Conservation (phyloP, 257 asterid genomes). For the Solanum chiquidenum region DNA sequence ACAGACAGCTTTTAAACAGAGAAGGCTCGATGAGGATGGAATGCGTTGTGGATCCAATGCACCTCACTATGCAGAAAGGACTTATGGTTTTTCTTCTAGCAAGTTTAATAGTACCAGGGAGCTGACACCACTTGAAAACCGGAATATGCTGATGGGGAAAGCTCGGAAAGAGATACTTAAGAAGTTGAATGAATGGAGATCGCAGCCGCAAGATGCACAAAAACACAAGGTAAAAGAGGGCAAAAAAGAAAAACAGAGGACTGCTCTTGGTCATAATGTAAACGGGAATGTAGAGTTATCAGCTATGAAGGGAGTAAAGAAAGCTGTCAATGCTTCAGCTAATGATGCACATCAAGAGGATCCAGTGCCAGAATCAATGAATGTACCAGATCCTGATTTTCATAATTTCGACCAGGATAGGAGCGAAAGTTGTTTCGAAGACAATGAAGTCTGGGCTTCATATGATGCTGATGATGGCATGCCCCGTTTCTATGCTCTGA, state of each 20-base stretch:
- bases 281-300: slow-evolving; percentile 26
- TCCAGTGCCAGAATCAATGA: slow-evolving; percentile 28
- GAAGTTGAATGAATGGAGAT: slow-evolving; percentile 31
- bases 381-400: slow-evolving; percentile 55
- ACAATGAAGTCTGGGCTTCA: slow-evolving; percentile 25
- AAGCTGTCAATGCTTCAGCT: slow-evolving; percentile 12
- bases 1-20: slow-evolving; percentile 22
- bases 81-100: slow-evolving; percentile 12
- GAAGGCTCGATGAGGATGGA: slow-evolving; percentile 29
- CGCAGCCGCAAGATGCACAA: slow-evolving; percentile 10
- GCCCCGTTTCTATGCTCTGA: slow-evolving; percentile 26
- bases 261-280: slow-evolving; percentile 12
- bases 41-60: slow-evolving; percentile 18
- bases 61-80: slow-evolving; percentile 2
- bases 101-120: slow-evolving; percentile 31
- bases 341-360: slow-evolving; percentile 13
- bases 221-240: slow-evolving; percentile 20
- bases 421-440: slow-evolving; percentile 15
- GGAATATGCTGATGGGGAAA: slow-evolving; percentile 34
- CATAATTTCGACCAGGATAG: slow-evolving; percentile 22
- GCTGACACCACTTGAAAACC: slow-evolving; percentile 24
- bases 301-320: slow-evolving; percentile 15
- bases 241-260: slow-evolving; percentile 17
- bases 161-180: slow-evolving; percentile 34
- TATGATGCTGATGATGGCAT: slow-evolving; percentile 24